Evolutionary conservation across 1,284 basidiomycete species (phyloP), one percentile per base, ranked within the genome.

Genomic region (Schizopora paradoxa): DNA sequence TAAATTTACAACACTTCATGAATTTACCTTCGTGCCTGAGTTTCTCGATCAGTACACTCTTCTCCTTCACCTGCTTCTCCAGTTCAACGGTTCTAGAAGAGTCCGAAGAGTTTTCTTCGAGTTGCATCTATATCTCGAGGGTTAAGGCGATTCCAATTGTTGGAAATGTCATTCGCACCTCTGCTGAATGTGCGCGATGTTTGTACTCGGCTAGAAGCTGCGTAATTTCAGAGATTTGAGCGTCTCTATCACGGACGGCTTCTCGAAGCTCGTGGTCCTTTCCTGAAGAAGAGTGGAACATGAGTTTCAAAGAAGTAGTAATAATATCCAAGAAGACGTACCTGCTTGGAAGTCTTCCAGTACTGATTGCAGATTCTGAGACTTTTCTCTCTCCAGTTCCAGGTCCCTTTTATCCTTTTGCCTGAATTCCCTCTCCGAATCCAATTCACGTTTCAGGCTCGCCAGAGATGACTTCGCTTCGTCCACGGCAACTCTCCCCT

Each of bases 321-420:
- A 40, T 18, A 36, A 26, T 19, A 35, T 33, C n/a, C 26, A 28
- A 36, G 22, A 47, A 32, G 2, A 61, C 83, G 55, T 57, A 94
- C 92, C 83, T 49, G 80, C 71, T 68, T 98, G 92, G 64, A 99
- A 97, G 64, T 99, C 96, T 61, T 91, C 85, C 51, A 99, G 67
- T 1, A 99, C 94, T 5, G 87, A 84, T 63, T 97, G 91, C 47
- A 99, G 66, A 62, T 98, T 96, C 2, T 66, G 68, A 1, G 85
- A 79, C 55, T 85, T 87, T 65, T 89, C 82, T 47, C 71, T 74
- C 59, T 97, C 93, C 11, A 68, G 65, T 44, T 81, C 77, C 22
- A 87, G 65, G 43, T 83, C 78, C 0, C 64, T 66, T n/a, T 64
- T 62, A 2, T 80, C 72, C 48, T 69, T 66, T 45, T 77, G 74